phyloP scores from a whole-genome alignment of 208 protist genomes.

The Phytomonas sp. region DNA sequence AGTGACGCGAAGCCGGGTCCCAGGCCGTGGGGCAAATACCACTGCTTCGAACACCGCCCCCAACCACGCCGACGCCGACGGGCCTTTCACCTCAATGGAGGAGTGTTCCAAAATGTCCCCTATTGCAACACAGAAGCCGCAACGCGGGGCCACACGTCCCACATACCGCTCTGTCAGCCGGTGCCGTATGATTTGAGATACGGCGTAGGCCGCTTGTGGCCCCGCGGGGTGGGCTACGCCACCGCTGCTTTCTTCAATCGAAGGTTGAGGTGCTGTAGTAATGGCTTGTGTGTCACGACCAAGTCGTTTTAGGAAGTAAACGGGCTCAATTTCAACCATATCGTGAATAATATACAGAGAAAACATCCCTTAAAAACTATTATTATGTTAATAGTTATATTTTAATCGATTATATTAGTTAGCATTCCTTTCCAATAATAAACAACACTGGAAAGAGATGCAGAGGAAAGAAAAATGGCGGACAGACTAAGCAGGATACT shows the following conservation, averaged over 20 bases:
- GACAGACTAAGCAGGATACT: slow-evolving; percentile 4
- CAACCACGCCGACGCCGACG: slow-evolving; percentile 62
- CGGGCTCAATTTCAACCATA: slow-evolving; percentile 69
- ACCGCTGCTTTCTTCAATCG: slow-evolving; percentile 1
- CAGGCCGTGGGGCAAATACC: slow-evolving; percentile 47
- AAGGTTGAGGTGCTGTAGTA: neutral
- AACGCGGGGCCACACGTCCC: slow-evolving; percentile 47
- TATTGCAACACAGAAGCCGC: slow-evolving; percentile 66
- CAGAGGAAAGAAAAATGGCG: neutral
- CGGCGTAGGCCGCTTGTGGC: slow-evolving; percentile 30
- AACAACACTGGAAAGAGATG: neutral
- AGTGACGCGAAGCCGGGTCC: slow-evolving; percentile 42
- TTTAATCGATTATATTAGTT: neutral
- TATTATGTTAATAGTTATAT: neutral
- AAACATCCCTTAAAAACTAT: slow-evolving; percentile 30
- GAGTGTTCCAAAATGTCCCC: slow-evolving; percentile 46
- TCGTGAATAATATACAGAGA: slow-evolving; percentile 61
- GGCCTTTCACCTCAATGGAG: slow-evolving; percentile 33
- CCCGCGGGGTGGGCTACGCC: neutral
- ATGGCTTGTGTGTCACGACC: slow-evolving; percentile 3
- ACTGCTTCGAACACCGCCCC: slow-evolving; percentile 52
- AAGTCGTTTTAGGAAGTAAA: slow-evolving; percentile 45
- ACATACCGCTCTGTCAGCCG: slow-evolving; percentile 80
- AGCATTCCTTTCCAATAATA: neutral
- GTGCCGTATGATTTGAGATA: slow-evolving; percentile 39